These are phyloP conservation scores for Magnolia sinica DNA, from an alignment of 164 flowering plant genomes.

Conservation along the genomic window DNA sequence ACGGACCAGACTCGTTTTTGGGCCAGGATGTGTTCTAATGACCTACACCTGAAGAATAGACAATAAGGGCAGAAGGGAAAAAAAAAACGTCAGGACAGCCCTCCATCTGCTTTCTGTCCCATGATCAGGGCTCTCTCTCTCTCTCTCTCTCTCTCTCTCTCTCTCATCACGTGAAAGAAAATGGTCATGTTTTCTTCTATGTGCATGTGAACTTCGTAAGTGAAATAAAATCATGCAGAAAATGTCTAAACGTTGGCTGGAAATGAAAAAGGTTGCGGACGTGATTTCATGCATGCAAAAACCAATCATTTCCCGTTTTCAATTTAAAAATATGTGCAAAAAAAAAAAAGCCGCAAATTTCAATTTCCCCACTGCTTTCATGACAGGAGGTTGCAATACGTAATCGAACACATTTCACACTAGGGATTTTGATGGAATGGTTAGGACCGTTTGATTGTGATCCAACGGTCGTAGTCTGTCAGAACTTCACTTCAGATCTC, in stretches of 20 bases:
- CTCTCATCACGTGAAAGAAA: not conserved
- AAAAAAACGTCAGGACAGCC: not conserved
- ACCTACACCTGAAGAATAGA: too few species aligned
- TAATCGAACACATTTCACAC: too few species aligned
- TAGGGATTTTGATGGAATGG: too few species aligned
- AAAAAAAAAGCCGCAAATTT: not conserved
- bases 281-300: not conserved
- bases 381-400: not conserved
- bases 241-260: not conserved
- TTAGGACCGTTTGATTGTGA: too few species aligned
- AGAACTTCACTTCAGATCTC: too few species aligned
- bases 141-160: not conserved
- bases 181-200: not conserved
- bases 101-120: not conserved
- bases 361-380: not conserved
- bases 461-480: too few species aligned
- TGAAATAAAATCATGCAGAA: not conserved
- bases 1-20: too few species aligned
- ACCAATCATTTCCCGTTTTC: not conserved
- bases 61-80: too few species aligned
- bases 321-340: too few species aligned
- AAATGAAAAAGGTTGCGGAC: not conserved
- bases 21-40: too few species aligned
- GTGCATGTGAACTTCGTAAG: not conserved
- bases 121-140: not conserved